These are phyloP conservation scores for Amphicarpaea edgeworthii DNA, from an alignment of 306 rosid genomes.

Conservation along the genomic window DNA sequence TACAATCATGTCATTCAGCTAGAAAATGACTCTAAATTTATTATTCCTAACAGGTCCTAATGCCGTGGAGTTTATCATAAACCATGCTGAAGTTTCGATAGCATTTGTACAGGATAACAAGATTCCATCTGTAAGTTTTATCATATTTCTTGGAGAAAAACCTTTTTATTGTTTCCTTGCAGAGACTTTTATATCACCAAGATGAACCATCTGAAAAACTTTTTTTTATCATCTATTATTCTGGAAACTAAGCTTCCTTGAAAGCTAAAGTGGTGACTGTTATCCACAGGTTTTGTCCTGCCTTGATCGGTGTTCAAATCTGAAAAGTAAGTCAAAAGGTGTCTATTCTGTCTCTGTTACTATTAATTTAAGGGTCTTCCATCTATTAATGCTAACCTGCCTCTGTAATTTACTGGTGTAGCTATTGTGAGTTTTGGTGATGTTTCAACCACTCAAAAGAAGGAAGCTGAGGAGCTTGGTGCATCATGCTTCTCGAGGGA, in stretches of 20 bases:
- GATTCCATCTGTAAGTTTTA: slow-evolving; percentile 77
- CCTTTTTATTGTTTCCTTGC: background rate
- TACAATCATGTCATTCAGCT: background rate
- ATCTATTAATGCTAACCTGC: slow-evolving; percentile 33
- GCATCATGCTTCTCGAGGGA: slow-evolving; percentile 86
- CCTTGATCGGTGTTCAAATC: slow-evolving; percentile 70
- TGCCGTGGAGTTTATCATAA: slow-evolving; percentile 92
- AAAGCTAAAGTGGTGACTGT: slow-evolving; percentile 26
- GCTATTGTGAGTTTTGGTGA: slow-evolving; percentile 85
- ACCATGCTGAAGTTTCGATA: slow-evolving; percentile 88
- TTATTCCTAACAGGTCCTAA: slow-evolving; percentile 71
- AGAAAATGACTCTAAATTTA: slow-evolving; percentile 32
- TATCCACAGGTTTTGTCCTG: slow-evolving; percentile 85
- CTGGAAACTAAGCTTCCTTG: too few species aligned
- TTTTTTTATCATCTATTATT: background rate
- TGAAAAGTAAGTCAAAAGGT: slow-evolving; percentile 67
- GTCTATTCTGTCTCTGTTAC: slow-evolving; percentile 26
- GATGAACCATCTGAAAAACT: slow-evolving; percentile 10
- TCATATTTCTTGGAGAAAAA: slow-evolving; percentile 33
- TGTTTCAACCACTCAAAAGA: slow-evolving; percentile 72
- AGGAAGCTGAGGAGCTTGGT: slow-evolving; percentile 82
- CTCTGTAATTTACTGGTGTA: slow-evolving; percentile 46
- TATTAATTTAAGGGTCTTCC: slow-evolving; percentile 8
- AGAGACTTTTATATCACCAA: background rate
- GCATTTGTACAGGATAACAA: slow-evolving; percentile 90